Conservation (phyloP, 2,329 filamentous ascomycete genomes). For the Exophiala phaeomuriformis region DNA sequence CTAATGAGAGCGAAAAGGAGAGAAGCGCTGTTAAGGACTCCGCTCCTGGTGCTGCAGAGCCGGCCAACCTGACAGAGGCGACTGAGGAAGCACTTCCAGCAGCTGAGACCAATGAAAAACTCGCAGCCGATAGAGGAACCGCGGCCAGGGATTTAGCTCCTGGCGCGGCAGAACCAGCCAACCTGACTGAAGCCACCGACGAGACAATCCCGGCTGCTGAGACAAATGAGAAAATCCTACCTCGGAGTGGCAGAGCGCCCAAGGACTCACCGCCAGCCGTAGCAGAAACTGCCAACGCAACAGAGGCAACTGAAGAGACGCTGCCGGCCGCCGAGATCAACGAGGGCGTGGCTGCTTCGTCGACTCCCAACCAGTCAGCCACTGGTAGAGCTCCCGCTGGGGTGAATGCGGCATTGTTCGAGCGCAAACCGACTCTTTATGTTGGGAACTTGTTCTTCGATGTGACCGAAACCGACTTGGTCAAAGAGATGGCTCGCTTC, state of each 20-base stretch:
- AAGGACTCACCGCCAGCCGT: background rate
- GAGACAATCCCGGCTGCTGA: conserved; percentile 17
- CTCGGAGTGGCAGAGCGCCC: conserved; percentile 2
- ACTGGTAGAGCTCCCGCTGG: background rate
- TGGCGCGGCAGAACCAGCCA: conserved; percentile 21
- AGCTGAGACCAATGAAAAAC: conserved; percentile 7
- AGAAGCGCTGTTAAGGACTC: conserved; percentile 27
- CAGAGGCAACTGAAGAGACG: background rate
- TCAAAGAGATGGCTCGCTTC: conserved; percentile 53
- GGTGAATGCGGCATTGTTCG: conserved; percentile 4
- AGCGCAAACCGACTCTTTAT: conserved; percentile 49
- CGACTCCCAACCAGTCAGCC: background rate
- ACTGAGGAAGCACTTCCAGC: conserved; percentile 11
- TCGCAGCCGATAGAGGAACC: background rate
- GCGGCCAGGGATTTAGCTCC: conserved; percentile 17
- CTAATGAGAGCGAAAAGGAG: conserved; percentile 35
- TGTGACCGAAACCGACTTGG: conserved; percentile 54
- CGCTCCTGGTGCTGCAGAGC: conserved; percentile 16
- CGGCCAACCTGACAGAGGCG: conserved; percentile 25
- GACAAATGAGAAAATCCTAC: conserved; percentile 6
- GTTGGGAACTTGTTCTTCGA: conserved; percentile 66
- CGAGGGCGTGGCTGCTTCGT: conserved; percentile 1
- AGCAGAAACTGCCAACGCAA: background rate
- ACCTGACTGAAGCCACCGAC: conserved; percentile 17
- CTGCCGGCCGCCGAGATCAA: conserved; percentile 3